Conservation (phyloP, 805 yeast species). For the Schizosaccharomyces osmophilus region DNA sequence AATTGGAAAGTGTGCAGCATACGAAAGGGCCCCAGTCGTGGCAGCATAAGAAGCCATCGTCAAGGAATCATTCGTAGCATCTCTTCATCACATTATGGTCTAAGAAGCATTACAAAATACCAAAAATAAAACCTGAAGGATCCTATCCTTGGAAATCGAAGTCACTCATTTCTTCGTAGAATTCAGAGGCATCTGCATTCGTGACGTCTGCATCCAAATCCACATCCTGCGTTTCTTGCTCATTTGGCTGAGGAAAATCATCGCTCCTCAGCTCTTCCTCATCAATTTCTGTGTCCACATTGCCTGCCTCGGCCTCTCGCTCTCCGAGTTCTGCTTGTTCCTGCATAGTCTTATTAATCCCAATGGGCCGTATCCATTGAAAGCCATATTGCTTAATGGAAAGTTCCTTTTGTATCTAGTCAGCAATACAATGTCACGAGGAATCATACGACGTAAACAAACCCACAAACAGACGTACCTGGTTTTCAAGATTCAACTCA, state of each 20-base stretch:
- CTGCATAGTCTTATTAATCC: neutral
- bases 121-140: no score
- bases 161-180: neutral
- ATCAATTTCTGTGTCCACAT: neutral
- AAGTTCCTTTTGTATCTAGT: neutral
- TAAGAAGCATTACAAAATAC: neutral
- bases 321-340: neutral
- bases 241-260: neutral
- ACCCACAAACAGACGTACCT: neutral
- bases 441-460: neutral
- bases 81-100: no score
- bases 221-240: neutral
- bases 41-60: no score
- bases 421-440: neutral
- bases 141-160: neutral
- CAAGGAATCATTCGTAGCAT: no score
- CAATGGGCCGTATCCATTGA: neutral
- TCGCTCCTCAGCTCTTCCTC: neutral
- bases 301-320: neutral
- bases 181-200: neutral
- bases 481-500: neutral
- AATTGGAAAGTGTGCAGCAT: no score
- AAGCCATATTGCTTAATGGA: neutral
- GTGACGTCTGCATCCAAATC: neutral
- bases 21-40: no score